Conservation (phyloP, 2,329 filamentous ascomycete genomes). For the Aspergillus sp. region DNA sequence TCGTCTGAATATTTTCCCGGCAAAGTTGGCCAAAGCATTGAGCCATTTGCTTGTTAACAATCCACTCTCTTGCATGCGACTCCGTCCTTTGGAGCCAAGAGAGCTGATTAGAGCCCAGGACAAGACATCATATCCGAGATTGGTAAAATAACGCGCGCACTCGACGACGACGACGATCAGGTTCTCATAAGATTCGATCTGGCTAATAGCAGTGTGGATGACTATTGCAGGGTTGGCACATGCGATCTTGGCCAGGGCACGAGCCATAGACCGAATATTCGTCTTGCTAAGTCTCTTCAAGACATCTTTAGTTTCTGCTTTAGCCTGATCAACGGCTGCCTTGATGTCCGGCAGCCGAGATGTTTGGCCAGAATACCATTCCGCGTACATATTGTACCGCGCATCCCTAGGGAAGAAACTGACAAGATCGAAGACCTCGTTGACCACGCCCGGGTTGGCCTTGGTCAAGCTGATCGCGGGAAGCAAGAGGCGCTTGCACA, state of each 20-base stretch:
- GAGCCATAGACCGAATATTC: constrained; percentile 82
- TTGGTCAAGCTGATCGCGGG: constrained; percentile 85
- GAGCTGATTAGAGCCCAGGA: constrained; percentile 86
- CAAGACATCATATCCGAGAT: constrained; percentile 87
- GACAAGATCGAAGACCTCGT: constrained; percentile 82
- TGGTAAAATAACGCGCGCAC: constrained; percentile 90
- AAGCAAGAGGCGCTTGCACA: constrained; percentile 80
- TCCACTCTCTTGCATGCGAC: constrained; percentile 62
- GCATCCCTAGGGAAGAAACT: constrained; percentile 72
- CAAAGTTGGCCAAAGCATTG: constrained; percentile 83
- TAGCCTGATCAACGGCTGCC: constrained; percentile 72
- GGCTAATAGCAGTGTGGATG: constrained; percentile 82
- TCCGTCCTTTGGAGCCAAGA: constrained; percentile 58
- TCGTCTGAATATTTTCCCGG: constrained; percentile 82
- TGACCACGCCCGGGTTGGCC: constrained; percentile 78
- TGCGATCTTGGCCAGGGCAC: constrained; percentile 86
- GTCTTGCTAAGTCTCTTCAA: constrained; percentile 88
- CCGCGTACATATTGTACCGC: constrained; percentile 85
- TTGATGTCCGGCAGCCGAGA: constrained; percentile 77
- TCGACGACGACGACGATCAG: constrained; percentile 93
- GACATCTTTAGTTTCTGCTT: constrained; percentile 76
- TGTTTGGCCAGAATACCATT: constrained; percentile 82
- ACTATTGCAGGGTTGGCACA: constrained; percentile 88
- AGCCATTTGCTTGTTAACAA: constrained; percentile 89
- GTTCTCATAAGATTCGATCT: constrained; percentile 93